Conservation (phyloP, 495 filamentous ascomycete genomes). For the Aspergillus affinis region DNA sequence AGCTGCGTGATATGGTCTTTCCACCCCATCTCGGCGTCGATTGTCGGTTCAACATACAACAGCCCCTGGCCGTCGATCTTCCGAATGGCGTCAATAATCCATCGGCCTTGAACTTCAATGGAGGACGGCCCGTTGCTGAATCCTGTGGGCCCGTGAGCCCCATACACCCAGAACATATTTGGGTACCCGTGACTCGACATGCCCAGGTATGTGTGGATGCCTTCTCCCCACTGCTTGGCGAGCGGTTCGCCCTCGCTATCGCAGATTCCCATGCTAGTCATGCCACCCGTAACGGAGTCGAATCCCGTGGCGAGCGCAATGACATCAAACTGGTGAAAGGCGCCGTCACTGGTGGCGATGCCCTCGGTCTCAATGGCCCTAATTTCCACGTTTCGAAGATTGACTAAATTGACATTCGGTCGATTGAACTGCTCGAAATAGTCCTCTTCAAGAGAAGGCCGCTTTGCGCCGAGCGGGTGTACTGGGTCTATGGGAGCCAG, state of each 20-base stretch:
- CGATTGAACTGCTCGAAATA: conserved; percentile 58
- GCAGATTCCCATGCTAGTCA: no score
- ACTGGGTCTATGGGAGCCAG: conserved; percentile 51
- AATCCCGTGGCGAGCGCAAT: conserved; percentile 57
- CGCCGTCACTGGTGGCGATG: conserved; percentile 41
- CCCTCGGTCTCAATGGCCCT: conserved; percentile 40
- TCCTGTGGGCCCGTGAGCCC: not conserved
- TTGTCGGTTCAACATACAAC: no score
- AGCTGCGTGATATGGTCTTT: no score
- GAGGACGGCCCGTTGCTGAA: not conserved
- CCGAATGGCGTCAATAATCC: not conserved
- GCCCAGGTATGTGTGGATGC: not conserved
- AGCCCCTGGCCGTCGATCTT: not conserved
- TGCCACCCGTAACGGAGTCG: conserved; percentile 26
- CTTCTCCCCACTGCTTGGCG: not conserved
- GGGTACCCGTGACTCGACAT: not conserved
- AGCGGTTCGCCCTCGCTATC: not conserved
- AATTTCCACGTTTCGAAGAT: conserved; percentile 48
- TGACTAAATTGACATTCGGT: conserved; percentile 51
- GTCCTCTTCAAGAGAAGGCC: conserved; percentile 50
- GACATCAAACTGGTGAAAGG: conserved; percentile 46
- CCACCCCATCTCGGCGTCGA: no score
- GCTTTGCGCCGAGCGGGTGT: conserved; percentile 51
- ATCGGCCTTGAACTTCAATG: not conserved
- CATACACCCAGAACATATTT: not conserved